These are phyloP conservation scores for Sutorius eximius DNA, from an alignment of 1,284 basidiomycete species.

Conservation along the genomic window DNA sequence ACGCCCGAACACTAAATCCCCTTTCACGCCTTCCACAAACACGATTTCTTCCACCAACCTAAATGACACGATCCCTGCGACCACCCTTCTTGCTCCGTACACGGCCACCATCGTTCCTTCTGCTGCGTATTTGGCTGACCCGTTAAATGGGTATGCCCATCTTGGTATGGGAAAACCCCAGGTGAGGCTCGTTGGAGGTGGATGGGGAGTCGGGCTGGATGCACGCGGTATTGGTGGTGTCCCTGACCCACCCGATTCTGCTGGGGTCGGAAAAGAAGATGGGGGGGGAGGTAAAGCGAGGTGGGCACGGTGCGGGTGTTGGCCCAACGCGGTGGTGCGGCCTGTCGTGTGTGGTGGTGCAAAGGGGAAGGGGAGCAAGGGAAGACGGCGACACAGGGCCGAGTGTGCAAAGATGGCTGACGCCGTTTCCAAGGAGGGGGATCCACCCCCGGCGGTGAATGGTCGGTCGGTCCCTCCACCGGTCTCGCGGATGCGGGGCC, in stretches of 20 bases:
- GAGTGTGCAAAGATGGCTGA: constrained; percentile 18
- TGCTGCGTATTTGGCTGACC: constrained; percentile 61
- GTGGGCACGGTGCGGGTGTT: constrained; percentile 83
- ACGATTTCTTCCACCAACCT: constrained; percentile 33
- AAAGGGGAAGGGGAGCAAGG: constrained; percentile 16
- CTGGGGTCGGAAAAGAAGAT: constrained; percentile 11
- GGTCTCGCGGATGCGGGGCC: constrained; percentile 9
- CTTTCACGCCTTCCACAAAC: constrained; percentile 36
- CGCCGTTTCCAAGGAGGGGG: neutral
- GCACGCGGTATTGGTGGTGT: constrained; percentile 71
- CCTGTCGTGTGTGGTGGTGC: constrained; percentile 62
- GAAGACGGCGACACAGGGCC: constrained; percentile 17
- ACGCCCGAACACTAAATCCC: constrained; percentile 37
- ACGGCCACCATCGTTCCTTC: constrained; percentile 61
- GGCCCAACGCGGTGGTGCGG: constrained; percentile 85
- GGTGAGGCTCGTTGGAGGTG: constrained; percentile 81
- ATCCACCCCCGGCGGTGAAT: constrained; percentile 8
- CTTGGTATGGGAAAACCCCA: constrained; percentile 73
- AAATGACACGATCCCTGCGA: constrained; percentile 47
- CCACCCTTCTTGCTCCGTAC: constrained; percentile 55
- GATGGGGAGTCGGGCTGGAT: constrained; percentile 82
- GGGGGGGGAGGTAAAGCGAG: constrained; percentile 47
- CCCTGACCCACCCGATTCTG: constrained; percentile 6
- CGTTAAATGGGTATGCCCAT: constrained; percentile 69
- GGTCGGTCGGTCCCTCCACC: constrained; percentile 12